Evolutionary conservation across 352 stramenopile species (phyloP), one percentile per base, ranked within the genome.

Genomic region (Globisporangium splendens): DNA sequence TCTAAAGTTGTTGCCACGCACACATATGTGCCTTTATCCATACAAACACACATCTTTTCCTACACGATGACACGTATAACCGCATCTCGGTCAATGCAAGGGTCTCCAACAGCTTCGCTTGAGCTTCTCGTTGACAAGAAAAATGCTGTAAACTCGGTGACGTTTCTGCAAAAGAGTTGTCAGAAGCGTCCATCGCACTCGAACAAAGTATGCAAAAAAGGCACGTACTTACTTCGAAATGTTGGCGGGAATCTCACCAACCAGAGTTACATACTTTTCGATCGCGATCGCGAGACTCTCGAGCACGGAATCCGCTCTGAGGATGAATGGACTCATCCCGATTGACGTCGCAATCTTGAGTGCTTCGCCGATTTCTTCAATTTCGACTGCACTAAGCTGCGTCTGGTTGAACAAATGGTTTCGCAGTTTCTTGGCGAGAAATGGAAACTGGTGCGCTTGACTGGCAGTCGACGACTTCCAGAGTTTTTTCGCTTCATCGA

Each of bases 381-480:
- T n/a, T 55, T 74, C 65, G 8, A 46, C 49, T 11, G 54, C 33
- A 14, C 54, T 56, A 39, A 69, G 15, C 46, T 21, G 42, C 35
- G 47, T 28, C 39, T 61, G 46, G 7, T 33, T 20, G 62, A 66
- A 56, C 48, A 79, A 57, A 59, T 67, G 68, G 15, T 51, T 42
- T 12, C 50, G 65, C 6, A 79, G 46, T 20, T 69, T 63, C 24
- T 65, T 35, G 43, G 71, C 62, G 31, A 65, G 46, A 14, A 35
- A 41, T 3, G 68, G 65, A 21, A 77, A 69, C 41, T 62, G 42
- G n/a, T 50, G 48, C 18, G 68, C 48, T 51, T 73, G 71, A 8
- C 20, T 46, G 15, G 11, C 46, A 42, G 14, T 8, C 12, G 18
- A 50, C 2, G 46, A 55, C 3, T 54, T 52, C 31, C 62, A 41